Evolutionary conservation across 106 monocot species (phyloP), one percentile per base, ranked within the genome.

Genomic region (Platanthera guangdongensis): DNA sequence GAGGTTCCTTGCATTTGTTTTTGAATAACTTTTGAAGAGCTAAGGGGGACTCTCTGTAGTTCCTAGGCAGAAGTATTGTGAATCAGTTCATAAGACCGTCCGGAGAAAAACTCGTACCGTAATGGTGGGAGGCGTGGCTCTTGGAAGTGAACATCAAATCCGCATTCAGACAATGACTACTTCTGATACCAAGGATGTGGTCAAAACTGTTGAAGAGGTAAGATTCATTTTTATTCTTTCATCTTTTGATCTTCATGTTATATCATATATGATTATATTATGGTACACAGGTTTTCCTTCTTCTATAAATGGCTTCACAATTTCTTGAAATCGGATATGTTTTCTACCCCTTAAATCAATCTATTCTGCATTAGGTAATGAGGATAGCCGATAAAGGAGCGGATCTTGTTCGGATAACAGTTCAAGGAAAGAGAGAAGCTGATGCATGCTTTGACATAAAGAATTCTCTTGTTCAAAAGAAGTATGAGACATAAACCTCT

Each of bases 401-500:
- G 64, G 94, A 99, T 81, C 60, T 99, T 50, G 99, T 99, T 25
- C 87, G 99, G 49, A 99, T 99, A 80, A 99, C 99, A 30, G 99
- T 94, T 75, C 99, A 99, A 68, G 99, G 99, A 74, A 99, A 80
- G 86, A 99, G 52, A 85, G 99, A 99, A 85, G 99, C 99, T 57
- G 99, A 99, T 90, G 94, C 94, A 57, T 99, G 94, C 82, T 99
- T 99, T 85, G 99, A 99, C 13, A 99, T 99, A 84, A 99, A 99
- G 84, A 90, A 99, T 78, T 79, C 63, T 47, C 94, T 99, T 75
- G 88, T 99, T 74, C 94, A 99, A 81, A 99, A 88, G 75, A 94
- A 94, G 99, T 99, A 88, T 39, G 81, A 74, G 5, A 62, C 15
- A 53, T 19, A 11, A 78, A 16, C 8, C 19, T 12, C 21, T 57